These are phyloP conservation scores for Byssochlamys sp. DNA, from an alignment of 2,329 filamentous ascomycete genomes.

Conservation along the genomic window DNA sequence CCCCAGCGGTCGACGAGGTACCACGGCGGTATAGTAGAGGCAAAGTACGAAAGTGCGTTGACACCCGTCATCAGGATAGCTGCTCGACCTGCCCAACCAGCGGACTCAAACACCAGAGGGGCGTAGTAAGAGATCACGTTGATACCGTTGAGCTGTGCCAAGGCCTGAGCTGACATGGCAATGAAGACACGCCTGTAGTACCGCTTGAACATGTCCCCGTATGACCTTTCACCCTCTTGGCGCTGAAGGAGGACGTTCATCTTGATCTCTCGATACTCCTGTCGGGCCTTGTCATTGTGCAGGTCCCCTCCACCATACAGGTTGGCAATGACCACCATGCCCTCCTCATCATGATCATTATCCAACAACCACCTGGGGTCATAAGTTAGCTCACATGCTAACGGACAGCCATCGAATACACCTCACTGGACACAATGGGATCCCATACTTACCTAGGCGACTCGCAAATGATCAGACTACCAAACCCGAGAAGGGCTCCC, in stretches of 20 bases:
- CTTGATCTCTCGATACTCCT: conserved; percentile 97
- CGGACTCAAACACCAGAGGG: conserved; percentile 88
- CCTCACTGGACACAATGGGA: background rate
- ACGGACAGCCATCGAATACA: background rate
- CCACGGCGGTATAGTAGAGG: conserved; percentile 91
- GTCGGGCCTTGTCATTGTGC: conserved; percentile 80
- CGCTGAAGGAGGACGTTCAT: conserved; percentile 90
- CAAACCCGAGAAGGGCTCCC: conserved; percentile 73
- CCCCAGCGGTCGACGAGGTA: conserved; percentile 92
- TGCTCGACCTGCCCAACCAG: conserved; percentile 83
- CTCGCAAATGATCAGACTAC: conserved; percentile 88
- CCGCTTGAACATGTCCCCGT: conserved; percentile 85
- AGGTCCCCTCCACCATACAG: conserved; percentile 93
- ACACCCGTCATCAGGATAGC: conserved; percentile 96
- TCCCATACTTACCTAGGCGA: conserved; percentile 63
- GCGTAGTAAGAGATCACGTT: conserved; percentile 99
- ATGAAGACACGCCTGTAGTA: conserved; percentile 91
- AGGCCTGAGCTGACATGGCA: conserved; percentile 92
- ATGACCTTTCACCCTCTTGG: conserved; percentile 87
- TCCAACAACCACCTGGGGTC: conserved; percentile 77
- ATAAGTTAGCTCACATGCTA: conserved; percentile 8
- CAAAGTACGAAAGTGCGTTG: conserved; percentile 81
- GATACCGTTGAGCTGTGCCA: conserved; percentile 95
- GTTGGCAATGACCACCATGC: conserved; percentile 95
- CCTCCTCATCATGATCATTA: conserved; percentile 95